Conservation (phyloP, 768 basidiomycete species). For the Amanita rimosa region DNA sequence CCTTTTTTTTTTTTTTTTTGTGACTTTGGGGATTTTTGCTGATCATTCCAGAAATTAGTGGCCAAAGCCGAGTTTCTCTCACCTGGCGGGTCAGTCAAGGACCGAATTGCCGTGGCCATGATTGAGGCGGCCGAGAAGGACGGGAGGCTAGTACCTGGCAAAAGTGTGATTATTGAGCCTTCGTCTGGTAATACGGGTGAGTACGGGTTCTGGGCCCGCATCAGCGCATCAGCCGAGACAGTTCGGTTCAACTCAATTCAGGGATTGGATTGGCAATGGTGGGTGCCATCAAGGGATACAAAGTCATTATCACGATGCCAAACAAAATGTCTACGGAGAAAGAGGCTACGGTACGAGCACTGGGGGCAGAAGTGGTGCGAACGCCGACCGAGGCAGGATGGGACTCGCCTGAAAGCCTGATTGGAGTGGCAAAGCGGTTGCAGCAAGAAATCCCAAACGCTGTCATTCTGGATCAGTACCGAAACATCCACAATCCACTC, state of each 20-base stretch:
- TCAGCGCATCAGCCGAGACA: neutral
- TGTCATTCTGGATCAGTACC: constrained; percentile 90
- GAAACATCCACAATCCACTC: constrained; percentile 77
- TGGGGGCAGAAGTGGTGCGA: constrained; percentile 91
- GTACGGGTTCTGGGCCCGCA: neutral
- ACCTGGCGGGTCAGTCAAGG: constrained; percentile 91
- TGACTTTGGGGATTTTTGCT: no score
- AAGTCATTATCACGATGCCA: constrained; percentile 82
- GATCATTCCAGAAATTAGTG: no score
- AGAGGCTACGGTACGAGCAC: constrained; percentile 79
- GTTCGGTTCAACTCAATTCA: no score
- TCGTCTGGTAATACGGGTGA: constrained; percentile 93
- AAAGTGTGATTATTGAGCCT: constrained; percentile 91
- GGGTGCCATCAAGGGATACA: constrained; percentile 92
- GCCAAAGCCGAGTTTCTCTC: constrained; percentile 88
- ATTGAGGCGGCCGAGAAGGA: constrained; percentile 87
- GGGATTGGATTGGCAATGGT: constrained; percentile 92
- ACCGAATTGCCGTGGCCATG: constrained; percentile 95
- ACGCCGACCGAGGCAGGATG: constrained; percentile 86
- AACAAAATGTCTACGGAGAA: constrained; percentile 98
- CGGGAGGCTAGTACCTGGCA: constrained; percentile 74
- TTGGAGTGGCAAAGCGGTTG: constrained; percentile 80
- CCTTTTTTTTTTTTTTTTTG: no score
- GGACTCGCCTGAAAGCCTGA: constrained; percentile 84
- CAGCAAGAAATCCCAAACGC: constrained; percentile 70